A percentile compares a stretch with the other conserved stretches of the same genome.
These are phyloP conservation scores for Endoconidiophora laricicola DNA, from an alignment of 2,329 filamentous ascomycete genomes.

Conservation along the genomic window DNA sequence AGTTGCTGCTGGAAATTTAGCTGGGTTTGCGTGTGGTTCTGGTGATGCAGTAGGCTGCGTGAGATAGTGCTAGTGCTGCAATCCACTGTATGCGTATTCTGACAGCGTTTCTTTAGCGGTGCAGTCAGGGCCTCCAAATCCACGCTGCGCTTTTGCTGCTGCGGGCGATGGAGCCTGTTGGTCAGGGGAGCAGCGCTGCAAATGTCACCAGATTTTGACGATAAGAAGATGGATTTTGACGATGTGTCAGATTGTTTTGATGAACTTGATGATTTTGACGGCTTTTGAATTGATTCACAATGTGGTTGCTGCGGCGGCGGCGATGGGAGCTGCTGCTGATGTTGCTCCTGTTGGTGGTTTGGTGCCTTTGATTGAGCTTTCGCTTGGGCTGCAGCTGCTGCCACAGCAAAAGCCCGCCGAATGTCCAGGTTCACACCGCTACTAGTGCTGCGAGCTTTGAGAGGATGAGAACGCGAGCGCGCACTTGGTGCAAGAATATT, in stretches of 20 bases:
- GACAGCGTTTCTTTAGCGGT: constrained; percentile 5
- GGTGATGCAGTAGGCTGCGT: background rate
- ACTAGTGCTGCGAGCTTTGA: constrained; percentile 3
- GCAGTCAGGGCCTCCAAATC: constrained; percentile 8
- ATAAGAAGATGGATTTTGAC: background rate
- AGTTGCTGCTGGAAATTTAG: too few relatives aligned
- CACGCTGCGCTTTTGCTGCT: constrained; percentile 9
- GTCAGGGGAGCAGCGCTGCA: too few relatives aligned
- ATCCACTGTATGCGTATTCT: background rate
- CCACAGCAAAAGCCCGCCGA: constrained; percentile 10
- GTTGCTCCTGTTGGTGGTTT: background rate
- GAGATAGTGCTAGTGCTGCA: background rate
- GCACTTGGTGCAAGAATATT: constrained; percentile 7
- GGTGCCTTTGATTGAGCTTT: constrained; percentile 1
- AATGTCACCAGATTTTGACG: background rate
- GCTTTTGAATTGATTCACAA: background rate
- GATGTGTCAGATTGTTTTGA: background rate
- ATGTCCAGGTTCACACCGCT: constrained; percentile 11
- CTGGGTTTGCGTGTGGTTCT: background rate
- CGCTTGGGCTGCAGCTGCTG: constrained; percentile 3
- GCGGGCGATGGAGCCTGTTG: background rate
- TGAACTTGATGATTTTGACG: background rate
- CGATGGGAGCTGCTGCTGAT: background rate
- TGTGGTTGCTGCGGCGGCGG: background rate
- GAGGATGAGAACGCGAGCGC: constrained; percentile 7